Evolutionary conservation across 2,329 filamentous ascomycete genomes (phyloP).

Genomic region (Fusarium pseudonygamai): DNA sequence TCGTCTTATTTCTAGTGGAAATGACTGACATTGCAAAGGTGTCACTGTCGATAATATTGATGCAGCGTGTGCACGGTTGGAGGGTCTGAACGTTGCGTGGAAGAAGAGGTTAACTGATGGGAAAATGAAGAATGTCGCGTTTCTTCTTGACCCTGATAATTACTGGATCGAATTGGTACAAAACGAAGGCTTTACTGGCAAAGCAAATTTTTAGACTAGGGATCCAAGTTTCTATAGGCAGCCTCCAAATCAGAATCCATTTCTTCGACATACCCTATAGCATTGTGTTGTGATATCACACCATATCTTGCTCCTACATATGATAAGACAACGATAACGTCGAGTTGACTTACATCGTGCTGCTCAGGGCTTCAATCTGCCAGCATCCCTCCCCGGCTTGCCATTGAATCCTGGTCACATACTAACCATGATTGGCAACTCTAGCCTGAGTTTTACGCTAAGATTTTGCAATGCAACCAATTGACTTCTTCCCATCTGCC

Average conservation of each 20-base stretch:
- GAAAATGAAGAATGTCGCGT: not conserved
- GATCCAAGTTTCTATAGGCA: not conserved
- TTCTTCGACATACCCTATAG: fast-evolving
- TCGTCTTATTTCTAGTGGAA: not conserved
- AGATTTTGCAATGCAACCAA: not conserved
- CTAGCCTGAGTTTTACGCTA: not conserved
- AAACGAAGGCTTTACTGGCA: not conserved
- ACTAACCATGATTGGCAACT: not conserved
- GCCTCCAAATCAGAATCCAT: not conserved
- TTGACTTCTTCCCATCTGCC: not conserved
- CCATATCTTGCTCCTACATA: not conserved
- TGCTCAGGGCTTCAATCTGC: not conserved
- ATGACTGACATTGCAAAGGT: not conserved
- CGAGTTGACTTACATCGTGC: not conserved
- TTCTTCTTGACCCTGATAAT: not conserved
- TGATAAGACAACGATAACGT: not conserved
- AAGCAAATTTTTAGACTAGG: not conserved
- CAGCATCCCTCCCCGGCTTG: not conserved
- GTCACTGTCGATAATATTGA: not conserved
- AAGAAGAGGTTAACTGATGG: not conserved
- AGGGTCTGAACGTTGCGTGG: not conserved
- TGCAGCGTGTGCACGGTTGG: not conserved
- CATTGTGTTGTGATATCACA: too few species aligned
- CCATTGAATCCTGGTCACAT: not conserved
- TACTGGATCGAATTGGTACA: not conserved